Evolutionary conservation across 352 stramenopile species (phyloP), one percentile per base, ranked within the genome.

Genomic region (Pythium graminicola): DNA sequence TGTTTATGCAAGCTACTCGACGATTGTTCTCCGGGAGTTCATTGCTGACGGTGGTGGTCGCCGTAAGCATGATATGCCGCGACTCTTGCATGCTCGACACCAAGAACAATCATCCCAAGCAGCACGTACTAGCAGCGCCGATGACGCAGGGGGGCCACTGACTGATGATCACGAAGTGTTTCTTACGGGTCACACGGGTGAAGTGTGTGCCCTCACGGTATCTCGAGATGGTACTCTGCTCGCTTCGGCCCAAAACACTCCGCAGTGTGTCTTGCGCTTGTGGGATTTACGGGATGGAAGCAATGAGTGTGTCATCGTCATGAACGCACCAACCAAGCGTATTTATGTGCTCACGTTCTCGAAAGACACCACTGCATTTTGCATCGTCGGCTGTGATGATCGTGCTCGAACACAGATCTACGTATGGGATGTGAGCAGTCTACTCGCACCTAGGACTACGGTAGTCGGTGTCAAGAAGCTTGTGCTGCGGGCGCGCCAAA

Each of bases 401-500:
- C 73, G 70, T 13, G 73, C 70, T 22, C 79, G 81, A 2, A 89
- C 77, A 2, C 77, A 90, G 50, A 70, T 95, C 19, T 69, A 76
- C n/a, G 61, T 93, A 4, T 95, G 76, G 76, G 75, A 91, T 50
- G 80, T 78, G 8, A 72, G 65, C 10, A 53, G 33, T 26, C 28
- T 69, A 5, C 33, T 48, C 16, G 11, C 46, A 4, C 32, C 45
- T n/a, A 23, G 22, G 16, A 29, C 39, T 7, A 23, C 33, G 8
- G 33, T 23, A 4, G 16, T 23, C 22, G 45, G 14, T 20, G 14
- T 38, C 19, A 59, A 50, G 45, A 57, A 54, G 46, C 40, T 82
- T 0, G 60, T 60, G 46, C 50, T 93, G 16, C 65, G 91, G 22
- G 85, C 85, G 6, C 67, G 79, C 20, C 89, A 97, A 65, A 89